Percentiles rank a stretch among this genome's conserved stretches.
Evolutionary conservation across 768 basidiomycete species (phyloP).

Genomic region (Clitopilus passeckerianus): DNA sequence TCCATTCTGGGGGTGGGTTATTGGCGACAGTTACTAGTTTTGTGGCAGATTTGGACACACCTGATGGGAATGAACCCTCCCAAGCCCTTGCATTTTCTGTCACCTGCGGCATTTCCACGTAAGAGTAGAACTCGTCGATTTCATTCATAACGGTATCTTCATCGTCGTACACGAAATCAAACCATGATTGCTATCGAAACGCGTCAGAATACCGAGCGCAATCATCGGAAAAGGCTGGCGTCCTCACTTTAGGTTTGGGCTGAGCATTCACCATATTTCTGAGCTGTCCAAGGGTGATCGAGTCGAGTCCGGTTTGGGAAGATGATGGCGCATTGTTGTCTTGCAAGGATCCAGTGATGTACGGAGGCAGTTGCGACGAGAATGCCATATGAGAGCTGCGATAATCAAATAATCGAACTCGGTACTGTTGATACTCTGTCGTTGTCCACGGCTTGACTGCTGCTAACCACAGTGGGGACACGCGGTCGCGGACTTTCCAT

Average conservation of each 20-base stretch:
- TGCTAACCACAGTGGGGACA: neutral
- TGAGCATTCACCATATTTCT: constrained; percentile 65
- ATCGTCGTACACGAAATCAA: constrained; percentile 93
- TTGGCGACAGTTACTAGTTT: neutral
- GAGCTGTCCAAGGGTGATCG: constrained; percentile 78
- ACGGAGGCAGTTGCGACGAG: constrained; percentile 19
- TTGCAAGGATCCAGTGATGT: constrained; percentile 19
- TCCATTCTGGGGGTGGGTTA: constrained; percentile 59
- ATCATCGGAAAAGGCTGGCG: constrained; percentile 3
- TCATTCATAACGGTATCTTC: constrained; percentile 95
- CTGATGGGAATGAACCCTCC: constrained; percentile 77
- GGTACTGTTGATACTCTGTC: neutral
- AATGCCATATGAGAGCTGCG: constrained; percentile 15
- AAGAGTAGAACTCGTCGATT: constrained; percentile 97
- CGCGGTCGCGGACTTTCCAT: neutral
- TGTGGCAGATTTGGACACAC: constrained; percentile 33
- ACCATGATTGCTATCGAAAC: constrained; percentile 66
- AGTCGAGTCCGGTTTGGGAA: constrained; percentile 47
- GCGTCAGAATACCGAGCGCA: constrained; percentile 3
- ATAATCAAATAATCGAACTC: neutral
- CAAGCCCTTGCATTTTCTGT: constrained; percentile 85
- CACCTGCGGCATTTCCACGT: constrained; percentile 90
- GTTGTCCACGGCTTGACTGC: neutral
- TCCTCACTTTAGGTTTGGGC: constrained; percentile 70
- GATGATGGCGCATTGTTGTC: constrained; percentile 18